Percentiles rank a stretch among this genome's conserved stretches.
phyloP scores from a whole-genome alignment of 192 early-diverging fungal species.

The Rhizophagus clarus region DNA sequence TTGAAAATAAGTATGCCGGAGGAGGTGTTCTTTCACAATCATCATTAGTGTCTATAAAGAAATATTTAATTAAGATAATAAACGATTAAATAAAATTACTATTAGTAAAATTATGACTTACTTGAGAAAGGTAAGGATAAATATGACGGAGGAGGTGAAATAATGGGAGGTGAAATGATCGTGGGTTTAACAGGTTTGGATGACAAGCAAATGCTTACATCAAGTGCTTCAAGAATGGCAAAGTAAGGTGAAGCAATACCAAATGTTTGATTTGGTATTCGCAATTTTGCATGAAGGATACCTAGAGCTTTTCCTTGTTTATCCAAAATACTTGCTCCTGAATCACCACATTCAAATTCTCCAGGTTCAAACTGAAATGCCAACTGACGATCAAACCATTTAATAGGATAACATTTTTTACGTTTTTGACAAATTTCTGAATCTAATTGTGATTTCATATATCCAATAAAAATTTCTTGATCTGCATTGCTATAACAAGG shows the following conservation, averaged over 20 bases:
- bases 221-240: slow-evolving; percentile 9
- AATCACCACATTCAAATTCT: slow-evolving; percentile 3
- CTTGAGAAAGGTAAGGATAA: too few species aligned
- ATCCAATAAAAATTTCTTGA: not conserved
- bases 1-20: too few species aligned
- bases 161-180: too few species aligned
- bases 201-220: not conserved
- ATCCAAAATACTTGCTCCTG: slow-evolving; percentile 11
- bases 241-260: slow-evolving; percentile 17
- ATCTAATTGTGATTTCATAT: too few species aligned
- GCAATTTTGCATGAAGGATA: slow-evolving; percentile 9
- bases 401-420: not conserved
- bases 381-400: slow-evolving; percentile 21
- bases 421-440: too few species aligned
- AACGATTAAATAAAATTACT: too few species aligned
- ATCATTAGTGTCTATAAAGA: too few species aligned
- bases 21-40: too few species aligned
- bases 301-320: not conserved
- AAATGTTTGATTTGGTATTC: not conserved
- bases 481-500: not conserved
- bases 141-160: too few species aligned
- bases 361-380: not conserved
- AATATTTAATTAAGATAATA: too few species aligned
- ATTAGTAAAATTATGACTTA: too few species aligned
- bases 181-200: too few species aligned